Conservation (phyloP, 768 basidiomycete species). For the Lactarius evosmus region DNA sequence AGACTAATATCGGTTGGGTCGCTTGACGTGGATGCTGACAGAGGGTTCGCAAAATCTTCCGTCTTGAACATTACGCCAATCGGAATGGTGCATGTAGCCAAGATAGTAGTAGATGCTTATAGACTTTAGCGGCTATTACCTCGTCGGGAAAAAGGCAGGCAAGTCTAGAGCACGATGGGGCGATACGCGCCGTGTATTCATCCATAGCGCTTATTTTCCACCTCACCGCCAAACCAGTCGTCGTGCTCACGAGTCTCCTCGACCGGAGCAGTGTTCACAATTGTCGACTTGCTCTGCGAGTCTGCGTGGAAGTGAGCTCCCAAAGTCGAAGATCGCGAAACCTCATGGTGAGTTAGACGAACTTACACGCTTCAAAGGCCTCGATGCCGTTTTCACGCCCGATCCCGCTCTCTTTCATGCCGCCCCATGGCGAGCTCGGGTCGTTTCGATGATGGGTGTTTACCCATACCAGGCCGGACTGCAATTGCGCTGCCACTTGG, state of each 20-base stretch:
- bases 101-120: background rate
- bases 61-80: background rate
- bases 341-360: background rate
- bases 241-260: slow-evolving; percentile 57
- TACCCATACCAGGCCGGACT: slow-evolving; percentile 81
- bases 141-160: background rate
- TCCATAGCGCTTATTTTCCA: slow-evolving; percentile 58
- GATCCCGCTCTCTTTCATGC: slow-evolving; percentile 87
- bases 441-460: slow-evolving; percentile 90
- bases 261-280: slow-evolving; percentile 65
- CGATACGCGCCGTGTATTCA: slow-evolving; percentile 34
- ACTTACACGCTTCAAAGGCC: slow-evolving; percentile 74
- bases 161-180: background rate
- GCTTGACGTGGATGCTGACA: background rate
- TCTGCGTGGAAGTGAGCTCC: slow-evolving; percentile 42
- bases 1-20: background rate
- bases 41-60: background rate
- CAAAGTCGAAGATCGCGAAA: slow-evolving; percentile 1
- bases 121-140: background rate
- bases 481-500: slow-evolving; percentile 62
- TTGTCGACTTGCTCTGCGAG: slow-evolving; percentile 79
- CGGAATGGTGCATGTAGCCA: background rate
- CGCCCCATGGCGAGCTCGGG: slow-evolving; percentile 88
- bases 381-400: slow-evolving; percentile 85
- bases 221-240: slow-evolving; percentile 75